Evolutionary conservation across 495 filamentous ascomycete species (phyloP), one percentile per base, ranked within the genome.

Genomic region (Neurospora pannonica): DNA sequence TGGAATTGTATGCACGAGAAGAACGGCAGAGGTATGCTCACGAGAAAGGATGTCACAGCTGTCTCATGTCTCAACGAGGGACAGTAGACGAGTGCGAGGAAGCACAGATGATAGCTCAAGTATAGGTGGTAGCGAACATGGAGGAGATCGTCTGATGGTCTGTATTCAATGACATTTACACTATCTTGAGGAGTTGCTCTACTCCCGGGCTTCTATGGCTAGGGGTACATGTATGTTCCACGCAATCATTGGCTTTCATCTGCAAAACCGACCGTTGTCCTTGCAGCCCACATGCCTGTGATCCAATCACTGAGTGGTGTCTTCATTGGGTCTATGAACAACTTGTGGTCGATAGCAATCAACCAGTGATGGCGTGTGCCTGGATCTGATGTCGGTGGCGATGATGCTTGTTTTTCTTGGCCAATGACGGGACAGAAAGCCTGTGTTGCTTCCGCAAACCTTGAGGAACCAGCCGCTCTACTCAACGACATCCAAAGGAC

Each of bases 401-500:
- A 8, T 48, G 42, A 46, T 21, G 43, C n/a, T 48, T 48, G 8
- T 48, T 21, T 21, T 21, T 48, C 7, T 46, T 46, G 42, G n/a
- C 19, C 40, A 17, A 43, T 43, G 5, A n/a, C 17, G 2, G 19
- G 13, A 40, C 39, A 3, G 39, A n/a, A n/a, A n/a, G n/a, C n/a
- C n/a, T n/a, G n/a, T n/a, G n/a, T n/a, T n/a, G n/a, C n/a, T n/a
- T n/a, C n/a, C n/a, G n/a, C n/a, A n/a, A n/a, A n/a, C n/a, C n/a
- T n/a, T n/a, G n/a, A n/a, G n/a, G n/a, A n/a, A n/a, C n/a, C n/a
- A n/a, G n/a, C n/a, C n/a, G n/a, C n/a, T n/a, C n/a, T n/a, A n/a
- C n/a, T n/a, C 93, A 17, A 93, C 81, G 1, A 83, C 83, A 78
- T 95, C 92, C 38, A 79, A 82, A 0, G 92, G 91, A 79, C 97